Evolutionary conservation across 2,329 filamentous ascomycete genomes (phyloP).

Genomic region (Ascomycota sp.): DNA sequence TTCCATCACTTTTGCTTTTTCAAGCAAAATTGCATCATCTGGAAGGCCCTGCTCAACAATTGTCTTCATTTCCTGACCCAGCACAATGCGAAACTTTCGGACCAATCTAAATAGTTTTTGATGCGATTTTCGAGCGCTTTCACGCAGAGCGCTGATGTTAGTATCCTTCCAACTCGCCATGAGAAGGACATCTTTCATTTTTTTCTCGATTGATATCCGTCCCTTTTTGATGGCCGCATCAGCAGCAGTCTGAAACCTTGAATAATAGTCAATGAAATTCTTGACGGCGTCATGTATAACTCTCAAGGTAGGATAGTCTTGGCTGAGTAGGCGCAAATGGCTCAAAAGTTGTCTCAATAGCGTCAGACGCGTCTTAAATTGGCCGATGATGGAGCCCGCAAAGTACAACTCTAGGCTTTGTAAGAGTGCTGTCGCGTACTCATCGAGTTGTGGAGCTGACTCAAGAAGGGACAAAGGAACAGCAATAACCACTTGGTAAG

Average conservation of each 20-base stretch:
- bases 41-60: slow-evolving; percentile 41
- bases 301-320: slow-evolving; percentile 36
- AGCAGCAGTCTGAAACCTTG: slow-evolving; percentile 47
- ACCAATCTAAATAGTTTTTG: slow-evolving; percentile 82
- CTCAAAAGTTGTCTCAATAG: slow-evolving; percentile 45
- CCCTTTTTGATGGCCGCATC: slow-evolving; percentile 44
- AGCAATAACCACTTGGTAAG: slow-evolving; percentile 73
- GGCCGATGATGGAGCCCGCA: slow-evolving; percentile 56
- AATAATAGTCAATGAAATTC: slow-evolving; percentile 62
- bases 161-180: slow-evolving; percentile 96
- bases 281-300: slow-evolving; percentile 43
- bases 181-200: slow-evolving; percentile 81
- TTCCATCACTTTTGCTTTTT: slow-evolving; percentile 1
- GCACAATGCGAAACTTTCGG: slow-evolving; percentile 64
- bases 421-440: slow-evolving; percentile 50
- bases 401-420: slow-evolving; percentile 65
- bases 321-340: slow-evolving; percentile 41
- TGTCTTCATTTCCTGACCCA: slow-evolving; percentile 54
- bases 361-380: slow-evolving; percentile 52
- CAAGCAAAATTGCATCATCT: slow-evolving; percentile 18
- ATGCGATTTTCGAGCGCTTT: slow-evolving; percentile 80
- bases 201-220: slow-evolving; percentile 63
- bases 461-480: slow-evolving; percentile 48
- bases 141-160: slow-evolving; percentile 72
- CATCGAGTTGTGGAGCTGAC: slow-evolving; percentile 34